These are phyloP conservation scores for Saprolegnia diclina DNA, from an alignment of 352 stramenopile species.

Conservation along the genomic window DNA sequence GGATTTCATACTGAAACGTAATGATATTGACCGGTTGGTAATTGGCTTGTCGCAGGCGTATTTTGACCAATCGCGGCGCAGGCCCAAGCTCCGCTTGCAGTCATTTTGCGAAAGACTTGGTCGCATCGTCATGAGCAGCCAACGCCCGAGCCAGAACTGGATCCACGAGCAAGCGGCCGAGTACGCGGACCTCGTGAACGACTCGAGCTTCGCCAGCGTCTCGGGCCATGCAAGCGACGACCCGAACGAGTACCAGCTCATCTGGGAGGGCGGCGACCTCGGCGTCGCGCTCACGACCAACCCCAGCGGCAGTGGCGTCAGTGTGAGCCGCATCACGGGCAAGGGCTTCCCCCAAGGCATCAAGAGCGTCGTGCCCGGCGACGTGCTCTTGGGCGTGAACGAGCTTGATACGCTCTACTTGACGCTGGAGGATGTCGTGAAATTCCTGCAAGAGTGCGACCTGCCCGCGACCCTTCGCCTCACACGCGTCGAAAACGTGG, in stretches of 20 bases:
- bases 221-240: conserved; percentile 55
- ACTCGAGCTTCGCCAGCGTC: conserved; percentile 52
- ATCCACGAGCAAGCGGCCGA: conserved; percentile 84
- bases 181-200: conserved; percentile 65
- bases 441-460: conserved; percentile 77
- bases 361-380: conserved; percentile 78
- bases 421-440: conserved; percentile 74
- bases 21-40: neutral
- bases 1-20: conserved; percentile 15
- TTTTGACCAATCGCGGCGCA: neutral
- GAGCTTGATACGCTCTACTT: conserved; percentile 72
- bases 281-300: conserved; percentile 76
- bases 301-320: conserved; percentile 50
- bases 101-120: conserved; percentile 13
- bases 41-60: neutral
- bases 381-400: conserved; percentile 80
- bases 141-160: conserved; percentile 34
- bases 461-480: conserved; percentile 79
- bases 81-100: neutral
- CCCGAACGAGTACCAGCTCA: conserved; percentile 85
- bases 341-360: conserved; percentile 85
- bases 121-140: neutral
- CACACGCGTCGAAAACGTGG: conserved; percentile 30
- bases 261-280: conserved; percentile 82
- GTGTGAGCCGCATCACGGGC: conserved; percentile 74